phyloP scores from a whole-genome alignment of 208 protist species.

The Wallacemonas rigidus region DNA sequence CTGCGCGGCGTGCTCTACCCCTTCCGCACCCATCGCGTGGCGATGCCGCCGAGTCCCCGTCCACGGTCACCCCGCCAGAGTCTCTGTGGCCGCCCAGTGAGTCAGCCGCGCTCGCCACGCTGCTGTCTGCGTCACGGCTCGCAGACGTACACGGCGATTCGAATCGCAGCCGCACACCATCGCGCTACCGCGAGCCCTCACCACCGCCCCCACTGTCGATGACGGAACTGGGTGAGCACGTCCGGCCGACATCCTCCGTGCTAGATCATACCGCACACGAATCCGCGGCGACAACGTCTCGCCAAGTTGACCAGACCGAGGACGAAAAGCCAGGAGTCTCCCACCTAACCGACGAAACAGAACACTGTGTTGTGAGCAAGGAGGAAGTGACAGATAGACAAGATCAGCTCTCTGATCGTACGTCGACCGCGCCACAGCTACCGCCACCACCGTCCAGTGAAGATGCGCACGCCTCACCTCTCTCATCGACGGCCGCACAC shows the following conservation, averaged over 20 bases:
- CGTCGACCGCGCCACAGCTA: too few species aligned
- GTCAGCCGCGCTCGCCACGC: background rate
- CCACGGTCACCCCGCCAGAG: background rate
- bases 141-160: background rate
- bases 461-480: too few species aligned
- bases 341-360: too few species aligned
- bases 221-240: too few species aligned
- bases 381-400: too few species aligned
- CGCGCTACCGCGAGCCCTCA: constrained; percentile 2
- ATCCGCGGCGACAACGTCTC: background rate
- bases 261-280: background rate
- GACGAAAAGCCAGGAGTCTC: background rate
- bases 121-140: background rate
- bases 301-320: background rate
- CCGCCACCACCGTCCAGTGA: too few species aligned
- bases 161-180: background rate
- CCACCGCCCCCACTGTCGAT: background rate
- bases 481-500: too few species aligned
- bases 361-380: too few species aligned
- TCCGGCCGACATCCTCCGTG: too few species aligned
- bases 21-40: background rate
- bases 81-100: background rate
- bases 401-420: too few species aligned
- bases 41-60: background rate
- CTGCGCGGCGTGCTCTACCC: background rate